Conservation (phyloP, 768 basidiomycete species). For the Russula compacta region DNA sequence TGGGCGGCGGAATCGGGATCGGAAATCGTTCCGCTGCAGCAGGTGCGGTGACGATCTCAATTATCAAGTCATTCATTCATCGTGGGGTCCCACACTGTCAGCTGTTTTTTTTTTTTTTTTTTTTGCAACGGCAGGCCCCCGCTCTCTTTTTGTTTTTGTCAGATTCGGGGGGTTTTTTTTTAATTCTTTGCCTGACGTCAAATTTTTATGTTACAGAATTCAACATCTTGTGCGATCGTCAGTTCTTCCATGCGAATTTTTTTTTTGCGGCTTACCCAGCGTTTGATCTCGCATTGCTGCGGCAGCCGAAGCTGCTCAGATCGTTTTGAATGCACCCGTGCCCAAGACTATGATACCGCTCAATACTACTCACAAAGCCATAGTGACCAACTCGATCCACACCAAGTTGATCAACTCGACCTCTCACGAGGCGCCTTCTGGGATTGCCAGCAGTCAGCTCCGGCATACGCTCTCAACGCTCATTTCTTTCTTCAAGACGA, state of each 20-base stretch:
- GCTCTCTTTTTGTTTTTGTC: too few relatives aligned
- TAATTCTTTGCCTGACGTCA: neutral
- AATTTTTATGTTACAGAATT: conserved; percentile 42
- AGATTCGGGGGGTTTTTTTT: too few relatives aligned
- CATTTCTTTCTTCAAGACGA: conserved; percentile 61
- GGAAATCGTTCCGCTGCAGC: conserved; percentile 76
- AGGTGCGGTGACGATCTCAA: conserved; percentile 28
- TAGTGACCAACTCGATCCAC: conserved; percentile 53
- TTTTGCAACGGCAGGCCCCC: neutral
- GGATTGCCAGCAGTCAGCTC: conserved; percentile 36
- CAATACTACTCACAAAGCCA: conserved; percentile 82
- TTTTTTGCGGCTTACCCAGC: neutral
- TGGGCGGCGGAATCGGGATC: conserved; percentile 85
- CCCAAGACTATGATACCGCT: conserved; percentile 73
- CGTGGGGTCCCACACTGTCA: too few relatives aligned
- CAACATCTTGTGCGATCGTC: conserved; percentile 77
- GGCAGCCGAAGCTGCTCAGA: conserved; percentile 72
- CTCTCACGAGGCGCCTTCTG: conserved; percentile 22
- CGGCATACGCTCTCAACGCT: conserved; percentile 68
- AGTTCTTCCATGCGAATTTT: conserved; percentile 25
- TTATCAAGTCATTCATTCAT: too few relatives aligned
- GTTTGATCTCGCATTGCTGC: neutral
- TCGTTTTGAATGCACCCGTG: conserved; percentile 64
- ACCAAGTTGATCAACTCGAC: conserved; percentile 36
- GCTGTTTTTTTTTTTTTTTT: conserved; percentile 14